Percentiles rank a stretch among this genome's conserved stretches.
Conservation (phyloP, 169 alveolate species). For the Cryptosporidium xiaoi region DNA sequence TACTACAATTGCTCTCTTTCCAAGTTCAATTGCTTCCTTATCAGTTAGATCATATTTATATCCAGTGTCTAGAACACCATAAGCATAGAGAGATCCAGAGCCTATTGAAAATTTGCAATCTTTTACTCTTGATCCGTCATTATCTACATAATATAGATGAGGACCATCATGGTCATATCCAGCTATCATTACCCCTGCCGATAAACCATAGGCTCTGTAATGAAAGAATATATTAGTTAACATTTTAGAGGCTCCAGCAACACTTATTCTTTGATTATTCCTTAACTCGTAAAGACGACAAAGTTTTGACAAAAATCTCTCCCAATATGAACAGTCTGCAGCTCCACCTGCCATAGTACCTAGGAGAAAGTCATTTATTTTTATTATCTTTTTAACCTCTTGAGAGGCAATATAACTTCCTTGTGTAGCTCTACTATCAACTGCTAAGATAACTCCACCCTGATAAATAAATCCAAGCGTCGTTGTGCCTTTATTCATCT, state of each 20-base stretch:
- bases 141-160: constrained; percentile 91
- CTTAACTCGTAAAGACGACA: constrained; percentile 92
- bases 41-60: constrained; percentile 92
- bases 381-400: constrained; percentile 95
- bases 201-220: constrained; percentile 98
- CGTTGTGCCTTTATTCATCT: constrained; percentile 95
- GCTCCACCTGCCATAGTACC: constrained; percentile 99
- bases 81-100: constrained; percentile 98
- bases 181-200: constrained; percentile 95
- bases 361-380: constrained; percentile 94
- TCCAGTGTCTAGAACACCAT: constrained; percentile 96
- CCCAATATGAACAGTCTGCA: constrained; percentile 99
- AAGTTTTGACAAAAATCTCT: constrained; percentile 91
- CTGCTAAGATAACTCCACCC: constrained; percentile 98
- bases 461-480: constrained; percentile 94
- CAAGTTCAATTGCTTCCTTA: constrained; percentile 97
- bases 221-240: constrained; percentile 93
- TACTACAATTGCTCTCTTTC: constrained; percentile 96
- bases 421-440: constrained; percentile 99
- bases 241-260: constrained; percentile 98
- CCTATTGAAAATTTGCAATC: constrained; percentile 94
- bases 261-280: constrained; percentile 93
- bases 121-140: constrained; percentile 93
- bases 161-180: constrained; percentile 92
- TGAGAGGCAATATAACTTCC: constrained; percentile 96